Evolutionary conservation across 2,329 filamentous ascomycete species (phyloP).

Genomic region (Paecilomyces fulvus): DNA sequence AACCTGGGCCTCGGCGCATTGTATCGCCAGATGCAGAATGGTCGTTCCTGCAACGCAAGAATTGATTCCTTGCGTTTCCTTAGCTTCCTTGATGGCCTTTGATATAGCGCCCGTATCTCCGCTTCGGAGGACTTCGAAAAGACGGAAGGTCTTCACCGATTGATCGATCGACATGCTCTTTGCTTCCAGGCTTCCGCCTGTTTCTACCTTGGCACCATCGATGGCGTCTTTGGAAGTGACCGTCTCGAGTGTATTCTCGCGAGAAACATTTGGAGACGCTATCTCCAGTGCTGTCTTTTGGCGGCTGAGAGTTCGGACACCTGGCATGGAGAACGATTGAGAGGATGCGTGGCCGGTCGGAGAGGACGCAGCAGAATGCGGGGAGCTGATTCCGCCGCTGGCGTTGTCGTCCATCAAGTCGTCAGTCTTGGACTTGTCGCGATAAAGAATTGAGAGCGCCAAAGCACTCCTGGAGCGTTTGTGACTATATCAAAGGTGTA

Average conservation of each 20-base stretch:
- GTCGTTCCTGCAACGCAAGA: conserved; percentile 60
- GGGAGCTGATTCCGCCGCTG: conserved; percentile 16
- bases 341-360: conserved; percentile 18
- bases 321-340: conserved; percentile 17
- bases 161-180: conserved; percentile 64
- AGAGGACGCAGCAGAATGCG: conserved; percentile 18
- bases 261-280: conserved; percentile 12
- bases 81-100: conserved; percentile 60
- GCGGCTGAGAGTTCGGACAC: conserved; percentile 13
- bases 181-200: conserved; percentile 22
- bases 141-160: conserved; percentile 85
- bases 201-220: conserved; percentile 25
- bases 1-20: conserved; percentile 86
- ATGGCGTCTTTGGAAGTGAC: conserved; percentile 15
- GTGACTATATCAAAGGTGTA: conserved; percentile 24
- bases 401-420: conserved; percentile 24
- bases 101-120: conserved; percentile 88
- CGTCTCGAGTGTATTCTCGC: conserved; percentile 19
- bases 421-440: conserved; percentile 42
- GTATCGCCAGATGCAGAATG: conserved; percentile 85
- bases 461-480: conserved; percentile 49
- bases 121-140: conserved; percentile 84
- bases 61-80: conserved; percentile 42
- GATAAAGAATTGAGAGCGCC: conserved; percentile 46
- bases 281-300: conserved; percentile 23